Evolutionary conservation across 441 rosid species (phyloP).

Genomic region (Arabidopsis hybrid): DNA sequence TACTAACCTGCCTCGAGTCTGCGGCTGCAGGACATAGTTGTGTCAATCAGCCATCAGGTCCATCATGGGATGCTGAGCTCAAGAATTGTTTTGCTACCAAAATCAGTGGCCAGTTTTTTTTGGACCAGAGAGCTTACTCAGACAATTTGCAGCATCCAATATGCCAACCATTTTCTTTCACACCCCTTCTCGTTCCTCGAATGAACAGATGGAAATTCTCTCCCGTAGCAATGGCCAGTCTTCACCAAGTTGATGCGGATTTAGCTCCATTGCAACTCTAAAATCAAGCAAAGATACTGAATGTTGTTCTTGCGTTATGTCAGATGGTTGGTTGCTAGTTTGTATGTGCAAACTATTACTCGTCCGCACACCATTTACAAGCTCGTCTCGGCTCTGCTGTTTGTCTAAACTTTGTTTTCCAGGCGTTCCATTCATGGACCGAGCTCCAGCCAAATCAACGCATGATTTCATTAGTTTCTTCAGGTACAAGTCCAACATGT

Average conservation of each 20-base stretch:
- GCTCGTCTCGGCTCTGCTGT: conserved; percentile 52
- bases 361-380: conserved; percentile 50
- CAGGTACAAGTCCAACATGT: conserved; percentile 54
- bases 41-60: conserved; percentile 29
- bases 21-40: conserved; percentile 21
- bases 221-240: conserved; percentile 66
- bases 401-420: conserved; percentile 33
- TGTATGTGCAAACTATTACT: conserved; percentile 49
- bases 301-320: conserved; percentile 45
- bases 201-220: conserved; percentile 53
- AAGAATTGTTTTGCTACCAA: background rate
- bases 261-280: conserved; percentile 68
- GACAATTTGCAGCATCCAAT: conserved; percentile 17
- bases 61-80: conserved; percentile 5
- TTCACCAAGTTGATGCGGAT: conserved; percentile 68
- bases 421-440: conserved; percentile 38
- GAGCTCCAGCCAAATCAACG: conserved; percentile 50
- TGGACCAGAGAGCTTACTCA: conserved; percentile 27
- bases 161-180: conserved; percentile 41
- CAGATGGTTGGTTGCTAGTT: conserved; percentile 40
- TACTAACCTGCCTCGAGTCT: conserved; percentile 36
- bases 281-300: conserved; percentile 61
- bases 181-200: conserved; percentile 51
- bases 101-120: conserved; percentile 11
- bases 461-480: conserved; percentile 63